Base-by-base conservation (phyloP, 306 rosid species). In the Hippophae rhamnoides region DNA sequence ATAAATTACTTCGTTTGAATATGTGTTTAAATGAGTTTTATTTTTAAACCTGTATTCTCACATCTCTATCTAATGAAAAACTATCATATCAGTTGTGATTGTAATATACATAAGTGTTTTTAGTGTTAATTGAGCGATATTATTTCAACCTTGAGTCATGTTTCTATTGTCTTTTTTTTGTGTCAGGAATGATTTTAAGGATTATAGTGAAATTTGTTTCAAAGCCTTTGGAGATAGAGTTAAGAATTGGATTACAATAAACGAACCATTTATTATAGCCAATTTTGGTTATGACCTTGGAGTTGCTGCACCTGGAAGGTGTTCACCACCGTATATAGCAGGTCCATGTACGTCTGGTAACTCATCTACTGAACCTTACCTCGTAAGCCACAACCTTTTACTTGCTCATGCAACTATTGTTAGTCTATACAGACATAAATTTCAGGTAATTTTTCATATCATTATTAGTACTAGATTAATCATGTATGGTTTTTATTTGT, bases 351-450 rank as follows among this genome's bases (percentile, higher is more conserved):
- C n/a, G 0, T 52, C n/a, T 4, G 74, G 70, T 7, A 59, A 71
- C n/a, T 71, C 81, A 49, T 49, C 76, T 25, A 71, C 61, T 8
- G 81, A 76, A 48, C 81, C 81, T 1, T 76, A 76, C 62, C 58
- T 76, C 27, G 76, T 66, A 1, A 27, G 47, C 23, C 76, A 76
- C 47, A 76, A 76, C 56, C 10, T 71, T 18, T 59, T 76, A 49
- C 76, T 71, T 27, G 70, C 81, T 3, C 81, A 71, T 58, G 76
- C 76, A n/a, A 38, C 63, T 10, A 66, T 7, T 48, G 73, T 67
- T 54, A 43, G 47, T 25, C 64, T 71, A 13, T 70, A 70, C 60
- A 62, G 66, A 48, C 26, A 57, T 3, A 58, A 67, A 57, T 76
- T 45, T 41, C 70, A 66, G 69, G 71, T 72, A 13, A 3, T 11